Base-by-base conservation (phyloP, 73 alveolate species). In the Tetrahymena thermophila region DNA sequence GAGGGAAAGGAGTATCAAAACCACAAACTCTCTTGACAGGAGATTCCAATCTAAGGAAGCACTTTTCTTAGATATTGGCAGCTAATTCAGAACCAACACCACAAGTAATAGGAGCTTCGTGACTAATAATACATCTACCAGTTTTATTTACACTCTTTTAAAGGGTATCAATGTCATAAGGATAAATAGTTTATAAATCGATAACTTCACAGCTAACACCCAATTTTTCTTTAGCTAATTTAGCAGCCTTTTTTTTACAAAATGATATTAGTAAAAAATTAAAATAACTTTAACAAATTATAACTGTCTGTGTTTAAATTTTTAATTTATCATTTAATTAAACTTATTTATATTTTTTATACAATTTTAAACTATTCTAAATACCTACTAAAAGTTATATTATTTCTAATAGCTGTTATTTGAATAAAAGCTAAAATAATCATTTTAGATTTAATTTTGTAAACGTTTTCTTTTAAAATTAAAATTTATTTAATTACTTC, bases 51-150 rank as follows among this genome's bases (percentile, higher is more conserved):
- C 97, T 96, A 35, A 97, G 93, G 97, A 98, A 98, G 97, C 99
- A 97, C 56, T 96, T 95, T 93, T 98, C 99, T 97, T 98, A 97
- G 85, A 98, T 97, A 34, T 94, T 97, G 14, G 99, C 98, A 38
- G 99, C 96, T 23, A 98, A 94, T 96, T 98, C 99, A 1, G 99
- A 99, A 35, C 99, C 99, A 96, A 98, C 97, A n/a, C 99, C 99
- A 40, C 97, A 94, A n/a, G 99, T 97, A 42, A 95, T 93, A 4
- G 99, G 99, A 17, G 99, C 99, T 93, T 98, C 99, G 93, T 98
- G 99, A 55, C 99, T 95, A 43, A 98, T 96, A 23, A 98, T 95
- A 84, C 98, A 93, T 38, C 98, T 94, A 85, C 99, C 99, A 13
- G 99, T 98, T 97, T 98, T 98, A 95, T 98, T 97, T 34, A 98